Evolutionary conservation across 1,284 basidiomycete species (phyloP).

Genomic region (Stygiomarasmius scandens): DNA sequence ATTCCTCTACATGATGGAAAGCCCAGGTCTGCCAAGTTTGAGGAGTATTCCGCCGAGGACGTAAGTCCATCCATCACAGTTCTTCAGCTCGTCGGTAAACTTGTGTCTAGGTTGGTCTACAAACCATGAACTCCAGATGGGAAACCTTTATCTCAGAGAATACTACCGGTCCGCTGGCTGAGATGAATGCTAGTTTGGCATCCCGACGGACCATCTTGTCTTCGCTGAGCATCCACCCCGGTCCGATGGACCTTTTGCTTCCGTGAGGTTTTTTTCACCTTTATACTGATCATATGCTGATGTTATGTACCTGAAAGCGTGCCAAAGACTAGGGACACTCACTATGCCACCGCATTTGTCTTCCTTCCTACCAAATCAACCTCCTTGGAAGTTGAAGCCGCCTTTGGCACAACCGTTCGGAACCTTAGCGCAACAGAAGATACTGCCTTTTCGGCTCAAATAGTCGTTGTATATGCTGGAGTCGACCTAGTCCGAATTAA

Average conservation of each 20-base stretch:
- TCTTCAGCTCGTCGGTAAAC: background rate
- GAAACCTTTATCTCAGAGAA: background rate
- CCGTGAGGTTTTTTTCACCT: background rate
- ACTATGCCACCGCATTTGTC: background rate
- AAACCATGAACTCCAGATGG: background rate
- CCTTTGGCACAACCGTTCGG: background rate
- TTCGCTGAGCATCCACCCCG: background rate
- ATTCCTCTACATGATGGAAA: background rate
- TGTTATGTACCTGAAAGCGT: background rate
- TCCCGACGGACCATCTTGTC: background rate
- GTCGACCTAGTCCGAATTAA: background rate
- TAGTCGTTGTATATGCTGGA: background rate
- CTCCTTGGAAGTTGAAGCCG: background rate
- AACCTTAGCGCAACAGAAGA: background rate
- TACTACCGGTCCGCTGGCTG: background rate
- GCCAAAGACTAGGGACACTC: background rate
- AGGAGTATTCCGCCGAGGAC: background rate
- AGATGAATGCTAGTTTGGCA: background rate
- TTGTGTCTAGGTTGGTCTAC: background rate
- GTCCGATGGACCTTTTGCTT: background rate
- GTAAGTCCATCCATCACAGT: background rate
- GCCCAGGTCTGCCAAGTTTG: background rate
- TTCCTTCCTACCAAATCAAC: background rate
- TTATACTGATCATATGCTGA: background rate
- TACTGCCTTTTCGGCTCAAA: background rate